Conservation (phyloP, 306 rosid species). For the Lathyrus sativus region DNA sequence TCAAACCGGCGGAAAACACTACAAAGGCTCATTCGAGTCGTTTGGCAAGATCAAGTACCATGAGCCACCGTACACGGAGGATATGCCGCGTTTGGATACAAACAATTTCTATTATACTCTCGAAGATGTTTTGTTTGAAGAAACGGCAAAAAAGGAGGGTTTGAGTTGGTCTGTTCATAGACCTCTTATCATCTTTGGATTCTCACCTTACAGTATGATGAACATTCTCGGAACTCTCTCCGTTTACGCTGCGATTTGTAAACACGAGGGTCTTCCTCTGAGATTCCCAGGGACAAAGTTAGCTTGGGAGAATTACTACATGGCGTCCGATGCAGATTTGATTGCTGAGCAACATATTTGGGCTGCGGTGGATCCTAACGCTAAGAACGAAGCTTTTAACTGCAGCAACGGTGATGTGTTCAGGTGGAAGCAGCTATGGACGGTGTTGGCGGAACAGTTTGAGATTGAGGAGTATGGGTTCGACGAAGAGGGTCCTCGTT, state of each 20-base stretch:
- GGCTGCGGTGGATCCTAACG: slow-evolving; percentile 76
- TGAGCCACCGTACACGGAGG: slow-evolving; percentile 74
- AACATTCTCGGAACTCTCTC: slow-evolving; percentile 52
- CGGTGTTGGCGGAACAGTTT: slow-evolving; percentile 65
- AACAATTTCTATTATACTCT: slow-evolving; percentile 63
- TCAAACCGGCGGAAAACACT: slow-evolving; percentile 71
- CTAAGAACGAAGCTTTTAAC: slow-evolving; percentile 65
- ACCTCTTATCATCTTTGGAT: slow-evolving; percentile 57
- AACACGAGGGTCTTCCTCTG: slow-evolving; percentile 58
- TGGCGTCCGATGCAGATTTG: slow-evolving; percentile 70
- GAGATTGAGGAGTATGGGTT: slow-evolving; percentile 65
- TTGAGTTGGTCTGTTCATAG: slow-evolving; percentile 69
- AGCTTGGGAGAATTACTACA: slow-evolving; percentile 60
- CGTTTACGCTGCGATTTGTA: slow-evolving; percentile 73
- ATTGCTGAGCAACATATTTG: slow-evolving; percentile 80
- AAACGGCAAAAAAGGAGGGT: slow-evolving; percentile 47
- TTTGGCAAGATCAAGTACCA: slow-evolving; percentile 40
- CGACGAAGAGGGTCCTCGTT: slow-evolving; percentile 45
- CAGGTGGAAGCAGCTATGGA: slow-evolving; percentile 74
- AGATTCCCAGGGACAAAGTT: slow-evolving; percentile 55
- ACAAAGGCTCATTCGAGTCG: slow-evolving; percentile 54
- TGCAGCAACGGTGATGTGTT: slow-evolving; percentile 63
- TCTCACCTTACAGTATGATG: slow-evolving; percentile 71
- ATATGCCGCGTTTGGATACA: slow-evolving; percentile 54
- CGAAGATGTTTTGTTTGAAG: slow-evolving; percentile 59